These are phyloP conservation scores for Posidonia australis DNA, from an alignment of 106 monocot genomes.

Conservation along the genomic window DNA sequence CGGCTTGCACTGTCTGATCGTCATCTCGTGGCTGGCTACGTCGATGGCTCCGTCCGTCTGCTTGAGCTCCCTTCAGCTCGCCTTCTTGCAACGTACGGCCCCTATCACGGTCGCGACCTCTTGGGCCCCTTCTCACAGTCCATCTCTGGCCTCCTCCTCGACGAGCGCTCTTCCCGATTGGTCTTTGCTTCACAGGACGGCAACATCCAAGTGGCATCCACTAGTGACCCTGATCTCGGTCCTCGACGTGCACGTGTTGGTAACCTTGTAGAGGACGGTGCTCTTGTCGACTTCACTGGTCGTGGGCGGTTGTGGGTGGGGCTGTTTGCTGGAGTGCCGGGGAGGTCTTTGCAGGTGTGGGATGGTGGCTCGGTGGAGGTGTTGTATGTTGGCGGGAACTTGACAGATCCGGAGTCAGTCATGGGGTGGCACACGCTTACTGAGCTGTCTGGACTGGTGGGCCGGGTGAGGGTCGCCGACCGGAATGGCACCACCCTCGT, in stretches of 20 bases:
- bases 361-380: conserved; percentile 23
- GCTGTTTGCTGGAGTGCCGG: conserved; percentile 53
- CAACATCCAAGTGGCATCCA: conserved; percentile 32
- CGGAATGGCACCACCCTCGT: neutral
- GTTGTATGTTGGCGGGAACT: conserved; percentile 26
- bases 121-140: conserved; percentile 43
- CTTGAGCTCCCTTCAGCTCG: conserved; percentile 22
- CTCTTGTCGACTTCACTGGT: conserved; percentile 41
- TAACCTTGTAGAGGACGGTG: conserved; percentile 43
- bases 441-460: conserved; percentile 17
- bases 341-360: conserved; percentile 45
- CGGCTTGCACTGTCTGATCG: conserved; percentile 37
- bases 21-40: conserved; percentile 41
- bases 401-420: conserved; percentile 37
- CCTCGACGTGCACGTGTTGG: conserved; percentile 27
- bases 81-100: conserved; percentile 16
- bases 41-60: conserved; percentile 39
- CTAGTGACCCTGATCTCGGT: neutral
- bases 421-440: conserved; percentile 49
- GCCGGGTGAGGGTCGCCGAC: conserved; percentile 25
- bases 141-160: conserved; percentile 33
- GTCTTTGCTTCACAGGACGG: conserved; percentile 43
- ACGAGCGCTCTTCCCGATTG: conserved; percentile 11
- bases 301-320: conserved; percentile 35
- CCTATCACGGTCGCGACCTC: conserved; percentile 23